Conservation (phyloP, 225 moss, liverwort and hornwort species). For the Polytrichum formosum region DNA sequence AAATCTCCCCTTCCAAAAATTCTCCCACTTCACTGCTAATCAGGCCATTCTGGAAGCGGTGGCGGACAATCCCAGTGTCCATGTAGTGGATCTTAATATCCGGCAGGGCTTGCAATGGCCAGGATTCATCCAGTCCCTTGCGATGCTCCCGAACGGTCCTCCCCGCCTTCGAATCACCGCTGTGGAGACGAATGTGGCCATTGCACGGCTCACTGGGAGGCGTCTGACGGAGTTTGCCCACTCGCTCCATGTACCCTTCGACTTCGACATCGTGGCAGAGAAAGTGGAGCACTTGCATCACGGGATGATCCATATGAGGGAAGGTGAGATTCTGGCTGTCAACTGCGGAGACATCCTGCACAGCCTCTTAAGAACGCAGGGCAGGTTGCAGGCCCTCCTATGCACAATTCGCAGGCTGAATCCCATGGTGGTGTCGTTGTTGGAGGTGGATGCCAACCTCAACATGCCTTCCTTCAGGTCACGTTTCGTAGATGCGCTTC, state of each 20-base stretch:
- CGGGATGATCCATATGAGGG: constrained; percentile 24
- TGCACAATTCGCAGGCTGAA: constrained; percentile 37
- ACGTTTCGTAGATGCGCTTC: constrained; percentile 52
- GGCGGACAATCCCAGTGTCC: constrained; percentile 31
- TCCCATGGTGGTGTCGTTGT: constrained; percentile 41
- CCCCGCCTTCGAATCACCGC: constrained; percentile 52
- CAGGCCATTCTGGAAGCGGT: constrained; percentile 58
- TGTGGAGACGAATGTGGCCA: constrained; percentile 26
- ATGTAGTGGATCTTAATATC: constrained; percentile 62
- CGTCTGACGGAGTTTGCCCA: constrained; percentile 53
- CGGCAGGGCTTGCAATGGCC: constrained; percentile 68
- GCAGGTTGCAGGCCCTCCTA: constrained; percentile 30
- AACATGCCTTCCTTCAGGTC: constrained; percentile 34
- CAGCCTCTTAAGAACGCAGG: constrained; percentile 20
- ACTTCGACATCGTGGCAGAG: constrained; percentile 39
- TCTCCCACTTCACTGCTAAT: constrained; percentile 63
- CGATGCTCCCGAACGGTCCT: constrained; percentile 17
- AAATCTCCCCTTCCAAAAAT: constrained; percentile 47
- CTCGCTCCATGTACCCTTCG: constrained; percentile 40
- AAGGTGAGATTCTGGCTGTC: constrained; percentile 47
- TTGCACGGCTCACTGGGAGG: constrained; percentile 32
- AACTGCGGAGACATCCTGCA: constrained; percentile 48
- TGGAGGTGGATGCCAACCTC: constrained; percentile 51
- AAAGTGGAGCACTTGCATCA: constrained; percentile 38
- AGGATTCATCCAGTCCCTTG: constrained; percentile 51